These are phyloP conservation scores for Termitomyces sp. DNA, from an alignment of 768 basidiomycete genomes.

Conservation along the genomic window DNA sequence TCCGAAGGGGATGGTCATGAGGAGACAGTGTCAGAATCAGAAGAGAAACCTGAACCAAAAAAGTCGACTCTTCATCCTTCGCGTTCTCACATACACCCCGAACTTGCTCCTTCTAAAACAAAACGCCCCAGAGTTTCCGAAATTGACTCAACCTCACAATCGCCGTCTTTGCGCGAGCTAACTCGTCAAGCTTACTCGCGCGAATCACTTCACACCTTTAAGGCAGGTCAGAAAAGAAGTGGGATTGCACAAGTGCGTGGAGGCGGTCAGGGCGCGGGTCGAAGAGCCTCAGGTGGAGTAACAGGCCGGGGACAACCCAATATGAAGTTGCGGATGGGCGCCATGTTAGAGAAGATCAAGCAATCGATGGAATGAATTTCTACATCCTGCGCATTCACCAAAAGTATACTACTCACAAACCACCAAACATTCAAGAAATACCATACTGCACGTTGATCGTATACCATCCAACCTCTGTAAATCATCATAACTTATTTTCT, in stretches of 20 bases:
- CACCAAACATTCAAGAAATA: neutral
- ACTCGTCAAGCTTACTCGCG: slow-evolving; percentile 58
- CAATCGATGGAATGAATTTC: slow-evolving; percentile 36
- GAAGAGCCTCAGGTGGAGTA: slow-evolving; percentile 22
- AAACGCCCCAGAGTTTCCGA: slow-evolving; percentile 14
- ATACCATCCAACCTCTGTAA: slow-evolving; percentile 7
- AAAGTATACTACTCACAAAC: slow-evolving; percentile 9
- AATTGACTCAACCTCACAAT: slow-evolving; percentile 10
- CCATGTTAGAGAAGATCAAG: slow-evolving; percentile 83
- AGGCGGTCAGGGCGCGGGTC: slow-evolving; percentile 13
- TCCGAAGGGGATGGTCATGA: slow-evolving; percentile 8
- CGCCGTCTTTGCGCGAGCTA: slow-evolving; percentile 50
- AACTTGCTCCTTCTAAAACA: slow-evolving; percentile 14
- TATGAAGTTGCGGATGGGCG: slow-evolving; percentile 87
- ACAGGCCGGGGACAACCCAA: slow-evolving; percentile 43
- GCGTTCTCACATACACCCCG: slow-evolving; percentile 22
- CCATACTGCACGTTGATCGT: slow-evolving; percentile 1
- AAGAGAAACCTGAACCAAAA: slow-evolving; percentile 7
- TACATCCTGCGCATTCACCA: neutral
- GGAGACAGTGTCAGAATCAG: slow-evolving; percentile 10
- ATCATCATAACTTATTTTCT: slow-evolving; percentile 29
- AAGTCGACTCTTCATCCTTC: slow-evolving; percentile 19
- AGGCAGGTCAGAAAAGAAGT: slow-evolving; percentile 35
- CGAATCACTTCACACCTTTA: slow-evolving; percentile 52
- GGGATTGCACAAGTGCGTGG: slow-evolving; percentile 16